phyloP scores from a whole-genome alignment of 805 yeast species.

The Komagataella populi region DNA sequence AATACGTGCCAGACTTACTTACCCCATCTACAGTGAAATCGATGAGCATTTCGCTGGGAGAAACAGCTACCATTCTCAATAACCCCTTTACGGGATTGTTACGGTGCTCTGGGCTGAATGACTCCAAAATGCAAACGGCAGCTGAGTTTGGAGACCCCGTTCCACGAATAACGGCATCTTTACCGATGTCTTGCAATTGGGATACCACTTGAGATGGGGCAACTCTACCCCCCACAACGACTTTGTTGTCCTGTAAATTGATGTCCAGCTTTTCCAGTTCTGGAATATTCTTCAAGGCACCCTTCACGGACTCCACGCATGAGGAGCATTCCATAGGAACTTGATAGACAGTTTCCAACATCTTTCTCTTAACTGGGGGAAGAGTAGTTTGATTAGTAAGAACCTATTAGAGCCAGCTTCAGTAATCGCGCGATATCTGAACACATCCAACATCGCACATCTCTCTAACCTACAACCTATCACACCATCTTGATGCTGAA shows the following conservation, averaged over 20 bases:
- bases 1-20: slow-evolving; percentile 39
- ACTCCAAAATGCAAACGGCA: slow-evolving; percentile 82
- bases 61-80: slow-evolving; percentile 68
- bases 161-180: slow-evolving; percentile 87
- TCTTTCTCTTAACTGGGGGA: neutral
- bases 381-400: neutral
- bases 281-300: slow-evolving; percentile 34
- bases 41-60: slow-evolving; percentile 37
- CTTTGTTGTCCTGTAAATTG: slow-evolving; percentile 45
- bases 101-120: slow-evolving; percentile 34
- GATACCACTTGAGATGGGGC: slow-evolving; percentile 68
- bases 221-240: slow-evolving; percentile 50
- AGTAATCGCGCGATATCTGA: neutral
- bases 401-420: neutral
- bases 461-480: neutral
- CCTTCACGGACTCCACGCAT: slow-evolving; percentile 49
- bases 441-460: neutral
- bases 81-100: slow-evolving; percentile 67
- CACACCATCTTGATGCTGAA: slow-evolving; percentile 3
- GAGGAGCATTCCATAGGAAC: slow-evolving; percentile 72
- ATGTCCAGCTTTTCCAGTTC: slow-evolving; percentile 41
- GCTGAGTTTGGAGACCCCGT: slow-evolving; percentile 80
- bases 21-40: slow-evolving; percentile 75
- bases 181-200: slow-evolving; percentile 60
- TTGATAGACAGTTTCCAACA: slow-evolving; percentile 54